phyloP scores from a whole-genome alignment of 768 basidiomycete genomes.

The Pulveroboletus frians region DNA sequence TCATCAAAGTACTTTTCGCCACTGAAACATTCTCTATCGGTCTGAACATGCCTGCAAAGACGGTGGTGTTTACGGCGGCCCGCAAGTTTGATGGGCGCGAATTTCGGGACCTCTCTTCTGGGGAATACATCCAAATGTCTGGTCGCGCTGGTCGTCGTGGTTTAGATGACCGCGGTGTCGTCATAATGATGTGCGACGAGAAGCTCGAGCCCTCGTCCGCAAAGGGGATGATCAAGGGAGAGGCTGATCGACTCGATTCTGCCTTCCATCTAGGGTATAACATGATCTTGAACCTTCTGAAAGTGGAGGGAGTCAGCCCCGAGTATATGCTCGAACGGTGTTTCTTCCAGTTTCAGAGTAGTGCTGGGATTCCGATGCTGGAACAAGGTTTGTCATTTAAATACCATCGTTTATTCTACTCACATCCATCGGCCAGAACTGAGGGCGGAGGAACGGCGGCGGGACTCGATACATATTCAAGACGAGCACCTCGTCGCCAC shows the following conservation, averaged over 20 bases:
- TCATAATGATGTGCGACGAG: slow-evolving; percentile 99
- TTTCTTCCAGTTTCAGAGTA: slow-evolving; percentile 99
- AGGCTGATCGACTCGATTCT: slow-evolving; percentile 94
- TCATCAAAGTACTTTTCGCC: slow-evolving; percentile 97
- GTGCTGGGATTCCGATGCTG: slow-evolving; percentile 77
- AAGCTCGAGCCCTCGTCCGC: slow-evolving; percentile 90
- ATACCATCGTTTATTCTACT: not conserved
- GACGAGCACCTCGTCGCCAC: slow-evolving; percentile 81
- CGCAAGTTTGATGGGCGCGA: slow-evolving; percentile 96
- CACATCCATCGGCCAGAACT: slow-evolving; percentile 50
- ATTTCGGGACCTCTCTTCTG: slow-evolving; percentile 87
- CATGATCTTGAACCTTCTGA: slow-evolving; percentile 97
- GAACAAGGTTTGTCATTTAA: slow-evolving; percentile 61
- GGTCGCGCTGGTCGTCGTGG: slow-evolving; percentile 97
- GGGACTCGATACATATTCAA: slow-evolving; percentile 63
- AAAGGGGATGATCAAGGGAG: slow-evolving; percentile 96
- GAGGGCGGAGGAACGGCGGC: slow-evolving; percentile 61
- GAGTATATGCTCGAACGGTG: slow-evolving; percentile 97
- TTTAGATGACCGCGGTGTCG: slow-evolving; percentile 96
- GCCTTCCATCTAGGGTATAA: slow-evolving; percentile 99
- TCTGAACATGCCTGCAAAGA: slow-evolving; percentile 99
- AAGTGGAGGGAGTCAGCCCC: slow-evolving; percentile 96
- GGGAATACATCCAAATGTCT: slow-evolving; percentile 99
- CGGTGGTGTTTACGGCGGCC: slow-evolving; percentile 93
- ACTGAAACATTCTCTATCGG: slow-evolving; percentile 99